Base-by-base conservation (phyloP, 495 filamentous ascomycete genomes). In the Beverwykella pulmonaria region DNA sequence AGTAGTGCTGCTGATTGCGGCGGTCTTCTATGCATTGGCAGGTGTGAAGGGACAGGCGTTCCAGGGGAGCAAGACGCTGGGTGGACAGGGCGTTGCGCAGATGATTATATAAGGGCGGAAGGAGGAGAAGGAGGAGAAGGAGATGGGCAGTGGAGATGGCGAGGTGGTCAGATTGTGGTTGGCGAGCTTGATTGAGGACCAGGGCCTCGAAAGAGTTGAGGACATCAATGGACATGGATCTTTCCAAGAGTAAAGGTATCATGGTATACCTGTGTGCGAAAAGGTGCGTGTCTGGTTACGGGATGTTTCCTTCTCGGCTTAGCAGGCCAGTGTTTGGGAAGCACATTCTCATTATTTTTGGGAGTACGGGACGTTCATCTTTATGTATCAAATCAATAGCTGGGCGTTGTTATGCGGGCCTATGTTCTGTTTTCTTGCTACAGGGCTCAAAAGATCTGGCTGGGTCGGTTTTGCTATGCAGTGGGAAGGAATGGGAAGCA, bases 61-160 rank as follows among this genome's bases (percentile, higher is more conserved):
- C 77, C 85, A 95, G 58, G 90, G 92, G 32, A 97, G 93, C 82
- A 98, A 98, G 87, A 98, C 95, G 22, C 80, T 99, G 62, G 94
- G 94, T 65, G 94, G 94, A 44, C 89, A 90, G 66, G 94, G 95
- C 20, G 87, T 98, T 67, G 93, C 93, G 65, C 93, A 97, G 82
- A 97, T 98, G 95, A 98, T 99, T 80, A 92, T 98, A 75, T 97
- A 82, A 41, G 47, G 61, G 47, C n/a, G 41, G 19, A 34, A 36
- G 27, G 27, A 26, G 14, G 20, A 58, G 30, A 32, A 46, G 41
- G 25, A 1, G 56, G 46, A 15, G 46, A n/a, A 19, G 19, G 47
- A 20, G 47, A 25, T 48, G 50, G 32, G 29, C 19, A 25, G n/a
- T 12, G n/a, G 36, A 50, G 30, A 22, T 17, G 34, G 17, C 20